Evolutionary conservation across 768 basidiomycete genomes (phyloP).

Genomic region (Serendipita sp.): DNA sequence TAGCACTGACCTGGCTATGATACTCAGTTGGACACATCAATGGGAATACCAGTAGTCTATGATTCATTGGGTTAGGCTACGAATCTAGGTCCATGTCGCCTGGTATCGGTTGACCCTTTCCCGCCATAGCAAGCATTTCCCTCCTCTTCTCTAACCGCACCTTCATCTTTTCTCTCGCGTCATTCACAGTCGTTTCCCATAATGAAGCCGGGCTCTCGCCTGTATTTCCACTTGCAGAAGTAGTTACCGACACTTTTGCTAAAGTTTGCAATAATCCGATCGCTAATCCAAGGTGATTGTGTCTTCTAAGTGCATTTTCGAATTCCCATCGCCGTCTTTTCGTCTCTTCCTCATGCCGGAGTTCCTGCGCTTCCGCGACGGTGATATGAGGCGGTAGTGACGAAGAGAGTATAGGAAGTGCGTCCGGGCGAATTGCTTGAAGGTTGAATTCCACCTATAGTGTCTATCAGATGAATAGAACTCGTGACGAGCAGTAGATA

Average conservation of each 20-base stretch:
- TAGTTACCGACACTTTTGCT: constrained; percentile 51
- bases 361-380: constrained; percentile 36
- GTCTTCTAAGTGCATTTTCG: constrained; percentile 71
- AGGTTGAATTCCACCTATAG: constrained; percentile 79
- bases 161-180: constrained; percentile 26
- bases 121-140: background rate
- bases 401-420: constrained; percentile 41
- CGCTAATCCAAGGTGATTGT: constrained; percentile 73
- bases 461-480: background rate
- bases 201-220: background rate
- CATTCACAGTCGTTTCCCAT: constrained; percentile 26
- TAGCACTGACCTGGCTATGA: too few relatives aligned
- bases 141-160: constrained; percentile 12
- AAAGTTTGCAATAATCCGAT: constrained; percentile 58
- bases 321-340: constrained; percentile 83
- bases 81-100: background rate
- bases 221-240: constrained; percentile 31
- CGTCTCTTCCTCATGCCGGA: constrained; percentile 36
- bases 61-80: background rate
- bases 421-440: constrained; percentile 71
- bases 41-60: too few relatives aligned
- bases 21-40: too few relatives aligned
- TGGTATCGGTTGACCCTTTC: background rate
- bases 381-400: background rate
- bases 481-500: constrained; percentile 9